A percentile compares a stretch with the other conserved stretches of the same genome.
phyloP scores from a whole-genome alignment of 2,329 filamentous ascomycete genomes.

The Aureobasidium sp. region DNA sequence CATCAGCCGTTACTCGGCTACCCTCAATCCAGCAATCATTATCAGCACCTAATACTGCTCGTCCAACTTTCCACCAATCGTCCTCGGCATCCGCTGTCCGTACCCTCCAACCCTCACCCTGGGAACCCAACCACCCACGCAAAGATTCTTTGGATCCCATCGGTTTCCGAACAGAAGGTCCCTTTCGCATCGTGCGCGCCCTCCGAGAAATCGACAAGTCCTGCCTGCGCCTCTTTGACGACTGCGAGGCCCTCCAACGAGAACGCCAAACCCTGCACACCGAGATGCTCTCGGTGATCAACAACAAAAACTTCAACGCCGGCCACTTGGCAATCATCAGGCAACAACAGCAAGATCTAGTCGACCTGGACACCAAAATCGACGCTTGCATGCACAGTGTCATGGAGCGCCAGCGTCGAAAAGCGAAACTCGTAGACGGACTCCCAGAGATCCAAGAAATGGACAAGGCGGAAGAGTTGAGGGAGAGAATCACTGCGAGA shows the following conservation, averaged over 20 bases:
- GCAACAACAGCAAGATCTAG: neutral
- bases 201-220: constrained; percentile 4
- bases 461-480: constrained; percentile 2
- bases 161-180: neutral
- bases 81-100: neutral
- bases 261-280: neutral
- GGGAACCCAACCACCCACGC: neutral
- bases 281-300: neutral
- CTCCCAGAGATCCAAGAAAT: constrained; percentile 3
- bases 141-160: constrained; percentile 11
- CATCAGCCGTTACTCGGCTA: neutral
- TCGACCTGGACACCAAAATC: neutral
- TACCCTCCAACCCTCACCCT: neutral
- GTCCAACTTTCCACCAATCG: neutral
- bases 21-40: neutral
- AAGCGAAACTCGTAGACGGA: constrained; percentile 2
- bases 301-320: neutral
- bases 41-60: neutral
- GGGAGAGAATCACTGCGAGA: neutral
- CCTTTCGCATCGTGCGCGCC: neutral
- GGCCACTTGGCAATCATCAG: neutral
- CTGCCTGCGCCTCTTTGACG: neutral
- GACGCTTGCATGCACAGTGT: neutral
- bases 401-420: neutral
- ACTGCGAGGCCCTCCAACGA: neutral